These are phyloP conservation scores for Corrigiola litoralis DNA, from an alignment of 179 eudicot genomes.

Conservation along the genomic window DNA sequence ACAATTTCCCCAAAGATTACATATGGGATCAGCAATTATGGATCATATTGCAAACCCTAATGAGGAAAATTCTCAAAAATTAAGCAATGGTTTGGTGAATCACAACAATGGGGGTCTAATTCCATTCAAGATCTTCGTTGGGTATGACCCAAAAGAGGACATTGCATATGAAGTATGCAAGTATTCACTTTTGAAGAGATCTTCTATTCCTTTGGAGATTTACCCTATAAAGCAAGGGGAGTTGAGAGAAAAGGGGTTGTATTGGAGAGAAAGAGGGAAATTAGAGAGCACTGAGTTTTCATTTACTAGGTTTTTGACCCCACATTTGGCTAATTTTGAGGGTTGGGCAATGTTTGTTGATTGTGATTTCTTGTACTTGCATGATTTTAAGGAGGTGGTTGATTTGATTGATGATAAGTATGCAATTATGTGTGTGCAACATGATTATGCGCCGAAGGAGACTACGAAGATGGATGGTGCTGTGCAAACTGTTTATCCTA, in stretches of 20 bases:
- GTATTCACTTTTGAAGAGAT: conserved; percentile 51
- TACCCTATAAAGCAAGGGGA: conserved; percentile 69
- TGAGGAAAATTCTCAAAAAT: not conserved
- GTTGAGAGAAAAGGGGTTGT: conserved; percentile 51
- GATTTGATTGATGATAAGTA: conserved; percentile 70
- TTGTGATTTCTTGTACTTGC: conserved; percentile 78
- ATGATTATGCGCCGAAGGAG: conserved; percentile 91
- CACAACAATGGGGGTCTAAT: conserved; percentile 27
- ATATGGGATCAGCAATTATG: conserved; percentile 21
- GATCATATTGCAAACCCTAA: conserved; percentile 1
- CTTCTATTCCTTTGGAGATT: conserved; percentile 72
- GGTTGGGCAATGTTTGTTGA: conserved; percentile 99
- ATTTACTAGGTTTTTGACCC: conserved; percentile 75
- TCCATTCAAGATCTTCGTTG: conserved; percentile 71
- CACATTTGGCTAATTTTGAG: conserved; percentile 52
- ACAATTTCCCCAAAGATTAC: not conserved
- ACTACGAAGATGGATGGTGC: conserved; percentile 97
- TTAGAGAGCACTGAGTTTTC: conserved; percentile 98
- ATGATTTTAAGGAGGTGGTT: conserved; percentile 59
- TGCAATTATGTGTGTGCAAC: conserved; percentile 94
- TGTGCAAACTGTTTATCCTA: conserved; percentile 84
- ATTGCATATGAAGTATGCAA: conserved; percentile 79
- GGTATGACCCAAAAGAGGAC: conserved; percentile 92
- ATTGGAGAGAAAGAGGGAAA: conserved; percentile 78
- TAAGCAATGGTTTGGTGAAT: conserved; percentile 3